A percentile compares a stretch with the other conserved stretches of the same genome.
Evolutionary conservation across 441 rosid species (phyloP).

Genomic region (Erodium moschatum): DNA sequence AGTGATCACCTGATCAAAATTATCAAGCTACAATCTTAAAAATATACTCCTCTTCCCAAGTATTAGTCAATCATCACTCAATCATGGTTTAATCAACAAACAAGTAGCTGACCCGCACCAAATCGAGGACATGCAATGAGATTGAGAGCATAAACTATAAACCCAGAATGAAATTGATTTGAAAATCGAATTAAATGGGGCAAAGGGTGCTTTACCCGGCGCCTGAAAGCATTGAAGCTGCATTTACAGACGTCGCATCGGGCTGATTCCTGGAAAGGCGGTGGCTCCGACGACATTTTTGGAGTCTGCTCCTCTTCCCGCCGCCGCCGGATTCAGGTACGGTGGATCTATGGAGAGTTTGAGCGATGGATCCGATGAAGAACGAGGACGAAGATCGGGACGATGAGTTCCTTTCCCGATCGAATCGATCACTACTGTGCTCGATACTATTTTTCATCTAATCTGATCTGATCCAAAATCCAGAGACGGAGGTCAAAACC

Average conservation of each 20-base stretch:
- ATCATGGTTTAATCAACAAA: background rate
- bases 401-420: background rate
- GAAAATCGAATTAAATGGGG: conserved; percentile 14
- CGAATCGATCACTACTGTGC: background rate
- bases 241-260: conserved; percentile 77
- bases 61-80: background rate
- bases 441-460: background rate
- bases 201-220: conserved; percentile 35
- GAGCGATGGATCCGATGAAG: background rate
- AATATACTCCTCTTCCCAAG: background rate
- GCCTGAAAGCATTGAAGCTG: conserved; percentile 67
- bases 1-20: background rate
- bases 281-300: conserved; percentile 50
- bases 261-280: conserved; percentile 55
- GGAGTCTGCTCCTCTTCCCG: no score
- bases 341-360: background rate
- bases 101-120: background rate
- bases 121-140: no score
- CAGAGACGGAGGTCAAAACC: background rate
- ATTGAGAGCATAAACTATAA: no score
- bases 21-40: background rate
- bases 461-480: background rate
- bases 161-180: background rate
- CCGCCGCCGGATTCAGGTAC: background rate
- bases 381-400: background rate